Percentiles rank a stretch among this genome's conserved stretches.
These are phyloP conservation scores for Penicillium goetzii DNA, from an alignment of 495 filamentous ascomycete species.

Conservation along the genomic window DNA sequence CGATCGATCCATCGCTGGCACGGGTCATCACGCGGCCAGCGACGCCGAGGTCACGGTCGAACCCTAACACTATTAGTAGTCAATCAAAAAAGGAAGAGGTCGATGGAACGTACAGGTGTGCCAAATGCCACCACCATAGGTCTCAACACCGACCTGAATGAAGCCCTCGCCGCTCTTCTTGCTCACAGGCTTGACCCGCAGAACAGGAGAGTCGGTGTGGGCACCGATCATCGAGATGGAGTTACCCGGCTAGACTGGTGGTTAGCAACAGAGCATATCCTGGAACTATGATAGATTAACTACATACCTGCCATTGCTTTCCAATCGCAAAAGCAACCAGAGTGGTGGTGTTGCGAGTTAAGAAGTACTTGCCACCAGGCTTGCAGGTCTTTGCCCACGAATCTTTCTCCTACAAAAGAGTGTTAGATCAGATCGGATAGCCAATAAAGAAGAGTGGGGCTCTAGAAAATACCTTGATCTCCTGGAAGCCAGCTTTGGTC, in stretches of 20 bases:
- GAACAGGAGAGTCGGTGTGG: slow-evolving; percentile 91
- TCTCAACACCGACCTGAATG: slow-evolving; percentile 93
- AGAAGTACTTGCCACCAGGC: slow-evolving; percentile 92
- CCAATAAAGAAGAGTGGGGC: background rate
- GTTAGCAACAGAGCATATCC: slow-evolving; percentile 4
- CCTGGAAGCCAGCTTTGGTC: slow-evolving; percentile 78
- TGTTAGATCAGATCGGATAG: background rate
- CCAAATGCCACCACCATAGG: slow-evolving; percentile 86
- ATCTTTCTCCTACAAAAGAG: slow-evolving; percentile 69
- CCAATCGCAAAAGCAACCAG: slow-evolving; percentile 95
- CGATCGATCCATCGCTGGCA: slow-evolving; percentile 70
- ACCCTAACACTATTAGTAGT: slow-evolving; percentile 57
- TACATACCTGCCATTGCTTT: slow-evolving; percentile 75
- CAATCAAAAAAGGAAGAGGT: background rate
- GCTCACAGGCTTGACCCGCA: slow-evolving; percentile 91
- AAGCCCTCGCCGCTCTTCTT: slow-evolving; percentile 88
- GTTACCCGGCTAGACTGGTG: slow-evolving; percentile 69
- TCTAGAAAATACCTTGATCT: slow-evolving; percentile 64
- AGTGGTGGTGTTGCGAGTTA: slow-evolving; percentile 92
- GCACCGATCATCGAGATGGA: slow-evolving; percentile 94
- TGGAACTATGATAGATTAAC: background rate
- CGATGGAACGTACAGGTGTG: slow-evolving; percentile 56
- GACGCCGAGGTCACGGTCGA: slow-evolving; percentile 90
- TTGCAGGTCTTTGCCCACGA: slow-evolving; percentile 79
- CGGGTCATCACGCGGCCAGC: slow-evolving; percentile 88